phyloP scores from a whole-genome alignment of 305 asterid species.

The Caryopteris hybrid region DNA sequence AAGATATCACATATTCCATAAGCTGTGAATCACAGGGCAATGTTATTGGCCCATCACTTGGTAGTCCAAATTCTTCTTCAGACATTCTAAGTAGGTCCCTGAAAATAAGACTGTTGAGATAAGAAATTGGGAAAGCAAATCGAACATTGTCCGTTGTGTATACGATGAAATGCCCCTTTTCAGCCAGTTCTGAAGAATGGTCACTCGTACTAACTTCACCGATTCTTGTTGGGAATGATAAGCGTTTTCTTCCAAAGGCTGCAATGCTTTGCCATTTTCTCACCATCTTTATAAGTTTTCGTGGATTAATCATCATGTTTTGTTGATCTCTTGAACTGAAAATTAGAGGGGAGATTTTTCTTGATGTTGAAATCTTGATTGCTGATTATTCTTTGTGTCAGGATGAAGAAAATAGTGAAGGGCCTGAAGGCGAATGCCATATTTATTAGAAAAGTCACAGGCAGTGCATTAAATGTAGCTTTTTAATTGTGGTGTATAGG shows the following conservation, averaged over 20 bases:
- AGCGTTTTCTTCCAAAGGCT: slow-evolving; percentile 7
- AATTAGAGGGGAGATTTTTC: too few species aligned
- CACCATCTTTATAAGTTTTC: too few species aligned
- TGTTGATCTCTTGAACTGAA: too few species aligned
- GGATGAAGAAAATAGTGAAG: background rate
- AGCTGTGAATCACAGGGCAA: slow-evolving; percentile 29
- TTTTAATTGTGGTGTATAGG: background rate
- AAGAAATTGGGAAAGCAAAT: slow-evolving; percentile 22
- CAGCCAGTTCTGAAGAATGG: slow-evolving; percentile 18
- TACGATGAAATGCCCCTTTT: slow-evolving; percentile 34
- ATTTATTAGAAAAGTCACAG: background rate
- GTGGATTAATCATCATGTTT: background rate
- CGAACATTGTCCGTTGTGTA: slow-evolving; percentile 28
- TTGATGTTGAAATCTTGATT: background rate
- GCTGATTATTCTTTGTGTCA: background rate
- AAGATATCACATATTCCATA: slow-evolving; percentile 19
- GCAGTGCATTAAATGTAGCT: slow-evolving; percentile 4
- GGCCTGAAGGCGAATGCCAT: background rate
- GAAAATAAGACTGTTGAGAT: slow-evolving; percentile 24
- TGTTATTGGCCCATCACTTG: slow-evolving; percentile 28
- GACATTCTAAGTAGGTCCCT: slow-evolving; percentile 31
- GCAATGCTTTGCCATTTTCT: background rate
- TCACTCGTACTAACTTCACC: background rate
- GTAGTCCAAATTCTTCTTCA: slow-evolving; percentile 37
- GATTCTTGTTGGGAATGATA: background rate